Conservation (phyloP, 176 grass and related monocot genomes). For the Musa acuminata region DNA sequence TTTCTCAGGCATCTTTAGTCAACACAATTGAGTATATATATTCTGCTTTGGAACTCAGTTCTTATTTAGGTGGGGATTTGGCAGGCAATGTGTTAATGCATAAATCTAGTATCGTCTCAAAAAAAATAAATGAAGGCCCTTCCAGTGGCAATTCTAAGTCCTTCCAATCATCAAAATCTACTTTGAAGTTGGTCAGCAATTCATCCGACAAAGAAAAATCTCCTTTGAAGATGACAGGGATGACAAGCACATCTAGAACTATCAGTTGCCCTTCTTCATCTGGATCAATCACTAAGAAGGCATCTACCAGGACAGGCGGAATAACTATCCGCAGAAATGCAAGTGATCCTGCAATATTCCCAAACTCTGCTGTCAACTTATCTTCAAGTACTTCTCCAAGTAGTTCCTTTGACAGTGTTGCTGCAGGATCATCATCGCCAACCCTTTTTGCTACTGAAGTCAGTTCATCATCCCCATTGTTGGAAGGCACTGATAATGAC, state of each 20-base stretch:
- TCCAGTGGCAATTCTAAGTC: not conserved
- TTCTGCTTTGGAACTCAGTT: not conserved
- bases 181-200: constrained; percentile 10
- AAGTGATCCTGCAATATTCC: not conserved
- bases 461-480: constrained; percentile 14
- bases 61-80: not conserved
- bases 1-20: not conserved
- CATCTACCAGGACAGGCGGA: constrained; percentile 24
- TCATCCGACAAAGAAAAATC: constrained; percentile 26
- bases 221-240: constrained; percentile 26
- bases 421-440: constrained; percentile 35
- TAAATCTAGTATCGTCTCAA: constrained; percentile 15
- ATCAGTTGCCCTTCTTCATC: constrained; percentile 21
- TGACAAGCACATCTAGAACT: constrained; percentile 33
- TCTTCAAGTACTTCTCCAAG: constrained; percentile 40
- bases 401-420: constrained; percentile 60
- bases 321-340: constrained; percentile 11
- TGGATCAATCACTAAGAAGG: constrained; percentile 30
- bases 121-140: constrained; percentile 10
- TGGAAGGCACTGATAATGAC: not conserved
- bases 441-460: constrained; percentile 30
- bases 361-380: not conserved
- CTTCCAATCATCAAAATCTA: constrained; percentile 16
- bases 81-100: constrained; percentile 40
- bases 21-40: not conserved